phyloP scores from a whole-genome alignment of 1,284 basidiomycete species.

The Takashimella tepidaria region DNA sequence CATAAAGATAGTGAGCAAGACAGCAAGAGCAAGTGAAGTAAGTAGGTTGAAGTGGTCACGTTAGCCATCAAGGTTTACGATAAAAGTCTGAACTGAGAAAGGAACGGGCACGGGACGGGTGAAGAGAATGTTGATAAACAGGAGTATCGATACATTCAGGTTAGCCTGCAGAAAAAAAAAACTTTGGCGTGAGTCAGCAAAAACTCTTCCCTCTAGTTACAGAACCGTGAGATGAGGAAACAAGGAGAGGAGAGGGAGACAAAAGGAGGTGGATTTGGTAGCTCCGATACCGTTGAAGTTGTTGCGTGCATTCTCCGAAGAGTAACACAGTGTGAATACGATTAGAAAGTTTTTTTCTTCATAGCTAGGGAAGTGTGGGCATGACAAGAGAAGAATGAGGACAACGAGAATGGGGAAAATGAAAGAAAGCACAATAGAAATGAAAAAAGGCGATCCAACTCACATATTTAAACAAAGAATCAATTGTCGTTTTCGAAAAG shows the following conservation, averaged over 20 bases:
- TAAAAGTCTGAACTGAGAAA: no score
- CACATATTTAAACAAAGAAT: no score
- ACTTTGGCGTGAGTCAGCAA: no score
- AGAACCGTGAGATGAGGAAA: neutral
- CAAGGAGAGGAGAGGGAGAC: slow-evolving; percentile 1
- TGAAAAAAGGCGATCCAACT: slow-evolving; percentile 17
- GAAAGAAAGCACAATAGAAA: neutral
- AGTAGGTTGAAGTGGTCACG: no score
- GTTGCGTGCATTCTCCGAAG: slow-evolving; percentile 39
- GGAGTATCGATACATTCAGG: no score
- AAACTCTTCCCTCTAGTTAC: neutral
- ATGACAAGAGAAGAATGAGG: slow-evolving; percentile 2
- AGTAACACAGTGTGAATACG: slow-evolving; percentile 49
- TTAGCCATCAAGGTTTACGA: no score
- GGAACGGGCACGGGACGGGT: no score
- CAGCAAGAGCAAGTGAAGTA: neutral
- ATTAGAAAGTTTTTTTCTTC: slow-evolving; percentile 47
- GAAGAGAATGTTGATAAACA: no score
- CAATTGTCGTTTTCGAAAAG: no score
- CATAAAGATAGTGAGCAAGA: neutral
- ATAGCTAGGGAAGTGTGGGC: slow-evolving; percentile 19
- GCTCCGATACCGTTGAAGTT: slow-evolving; percentile 48
- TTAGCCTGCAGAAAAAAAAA: no score
- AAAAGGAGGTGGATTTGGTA: slow-evolving; percentile 2
- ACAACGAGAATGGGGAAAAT: no score